Base-by-base conservation (phyloP, 768 basidiomycete genomes). In the Tulasnella sp. region DNA sequence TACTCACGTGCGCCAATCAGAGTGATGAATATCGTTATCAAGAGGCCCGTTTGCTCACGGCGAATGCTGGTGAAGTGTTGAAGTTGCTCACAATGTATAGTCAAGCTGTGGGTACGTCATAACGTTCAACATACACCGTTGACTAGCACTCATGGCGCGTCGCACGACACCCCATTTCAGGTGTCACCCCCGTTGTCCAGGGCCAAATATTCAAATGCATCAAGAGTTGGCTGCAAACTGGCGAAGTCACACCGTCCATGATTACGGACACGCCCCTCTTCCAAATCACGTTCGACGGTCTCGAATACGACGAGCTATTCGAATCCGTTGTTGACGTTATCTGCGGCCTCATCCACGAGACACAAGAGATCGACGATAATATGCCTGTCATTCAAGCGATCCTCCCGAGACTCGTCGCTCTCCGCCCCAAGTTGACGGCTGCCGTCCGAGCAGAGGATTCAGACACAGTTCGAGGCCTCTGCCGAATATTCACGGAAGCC, bases 341-440 rank as follows among this genome's bases (percentile, higher is more conserved):
- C 58, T 93, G 89, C 68, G 91, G 96, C 67, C 72, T 97, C 64
- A 90, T 98, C 53, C 96, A 98, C 69, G 96, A 99, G 69, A 98
- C 96, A 0, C 93, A 97, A 69, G 96, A 99, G 69, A 77, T 96
- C 29, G 86, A 94, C 59, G 94, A 97, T 29, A 92, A 90, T 66
- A 87, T 93, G 81, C 70, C 78, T 19, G 80, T 86, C 62, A 92
- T 98, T 63, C 77, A 96, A 65, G 74, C 83, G 59, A 83, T 99
- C 57, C 82, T 98, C 0, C 91, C 91, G 1, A 77, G 80, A n/a
- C 74, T 98, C 41, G 83, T 94, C 57, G 79, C 75, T 8, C 70
- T 99, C 27, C 80, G 77, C 59, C 74, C 80, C 1, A 73, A 75
- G 53, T 71, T 98, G 39, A 68, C 73, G 15, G 75, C 75, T 36